Percentiles rank a stretch among this genome's conserved stretches.
Conservation (phyloP, 345 rosid species). For the Bruguiera gymnorhiza region DNA sequence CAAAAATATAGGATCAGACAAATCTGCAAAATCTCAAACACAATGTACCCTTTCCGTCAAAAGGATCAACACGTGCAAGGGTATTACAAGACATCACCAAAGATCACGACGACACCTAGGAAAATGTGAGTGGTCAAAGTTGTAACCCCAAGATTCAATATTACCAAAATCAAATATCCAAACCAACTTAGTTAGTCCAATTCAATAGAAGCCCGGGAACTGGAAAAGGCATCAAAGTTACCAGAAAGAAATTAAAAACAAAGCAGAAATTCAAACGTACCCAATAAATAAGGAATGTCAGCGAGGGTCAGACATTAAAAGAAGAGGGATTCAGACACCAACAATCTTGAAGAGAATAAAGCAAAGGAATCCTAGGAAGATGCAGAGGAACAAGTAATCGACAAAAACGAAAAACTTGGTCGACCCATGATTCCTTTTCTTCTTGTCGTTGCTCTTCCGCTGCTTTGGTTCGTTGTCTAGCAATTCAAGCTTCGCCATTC, state of each 20-base stretch:
- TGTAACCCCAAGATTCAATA: too few species aligned
- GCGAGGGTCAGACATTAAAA: not conserved
- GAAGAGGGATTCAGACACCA: slow-evolving; percentile 5
- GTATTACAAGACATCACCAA: too few species aligned
- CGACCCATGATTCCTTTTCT: slow-evolving; percentile 60
- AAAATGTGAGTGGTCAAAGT: too few species aligned
- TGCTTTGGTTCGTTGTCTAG: slow-evolving; percentile 11
- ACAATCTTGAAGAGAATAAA: slow-evolving; percentile 51
- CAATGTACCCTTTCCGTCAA: too few species aligned
- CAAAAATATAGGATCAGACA: not conserved
- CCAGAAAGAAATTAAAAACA: not conserved
- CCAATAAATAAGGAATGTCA: not conserved
- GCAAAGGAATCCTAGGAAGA: slow-evolving; percentile 49
- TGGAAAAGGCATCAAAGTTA: not conserved
- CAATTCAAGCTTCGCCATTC: slow-evolving; percentile 22
- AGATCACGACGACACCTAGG: too few species aligned
- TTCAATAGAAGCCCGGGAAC: too few species aligned
- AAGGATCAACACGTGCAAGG: too few species aligned
- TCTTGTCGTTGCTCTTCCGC: slow-evolving; percentile 21
- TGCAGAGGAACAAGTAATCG: slow-evolving; percentile 57
- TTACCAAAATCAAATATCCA: too few species aligned
- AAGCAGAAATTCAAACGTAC: slow-evolving; percentile 6
- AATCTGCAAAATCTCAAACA: not conserved
- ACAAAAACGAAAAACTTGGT: slow-evolving; percentile 61
- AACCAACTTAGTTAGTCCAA: too few species aligned